These are phyloP conservation scores for Binderoboletus segoi DNA, from an alignment of 1,284 basidiomycete species.

Conservation along the genomic window DNA sequence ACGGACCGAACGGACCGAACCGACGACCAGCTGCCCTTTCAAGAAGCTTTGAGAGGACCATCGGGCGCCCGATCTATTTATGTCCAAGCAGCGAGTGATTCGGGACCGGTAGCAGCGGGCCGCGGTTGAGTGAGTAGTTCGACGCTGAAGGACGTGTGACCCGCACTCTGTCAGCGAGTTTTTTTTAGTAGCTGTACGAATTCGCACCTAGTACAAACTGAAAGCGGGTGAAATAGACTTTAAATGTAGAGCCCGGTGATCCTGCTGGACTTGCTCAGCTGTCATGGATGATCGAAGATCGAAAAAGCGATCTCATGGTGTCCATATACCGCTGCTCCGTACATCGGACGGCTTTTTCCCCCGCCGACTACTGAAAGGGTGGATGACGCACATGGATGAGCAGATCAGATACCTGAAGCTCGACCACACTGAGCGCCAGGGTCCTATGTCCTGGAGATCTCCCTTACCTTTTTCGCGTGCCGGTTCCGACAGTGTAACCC, in stretches of 20 bases:
- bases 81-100: background rate
- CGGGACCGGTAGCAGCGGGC: background rate
- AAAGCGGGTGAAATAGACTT: background rate
- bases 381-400: too few species aligned
- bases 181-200: background rate
- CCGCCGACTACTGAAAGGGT: too few species aligned
- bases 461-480: too few species aligned
- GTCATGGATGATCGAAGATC: background rate
- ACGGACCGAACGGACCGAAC: constrained; percentile 24
- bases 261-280: background rate
- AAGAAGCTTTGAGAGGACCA: too few species aligned
- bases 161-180: too few species aligned
- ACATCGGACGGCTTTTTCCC: constrained; percentile 1
- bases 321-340: background rate
- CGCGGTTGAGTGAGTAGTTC: background rate
- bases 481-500: too few species aligned
- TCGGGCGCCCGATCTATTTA: background rate
- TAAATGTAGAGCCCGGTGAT: background rate
- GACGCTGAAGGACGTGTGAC: too few species aligned
- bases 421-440: background rate
- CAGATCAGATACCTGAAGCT: too few species aligned
- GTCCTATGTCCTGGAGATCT: background rate
- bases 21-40: constrained; percentile 8
- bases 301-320: background rate
- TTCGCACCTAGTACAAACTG: background rate